Evolutionary conservation across 2,329 filamentous ascomycete species (phyloP).

Genomic region (Cladosporium sp.): DNA sequence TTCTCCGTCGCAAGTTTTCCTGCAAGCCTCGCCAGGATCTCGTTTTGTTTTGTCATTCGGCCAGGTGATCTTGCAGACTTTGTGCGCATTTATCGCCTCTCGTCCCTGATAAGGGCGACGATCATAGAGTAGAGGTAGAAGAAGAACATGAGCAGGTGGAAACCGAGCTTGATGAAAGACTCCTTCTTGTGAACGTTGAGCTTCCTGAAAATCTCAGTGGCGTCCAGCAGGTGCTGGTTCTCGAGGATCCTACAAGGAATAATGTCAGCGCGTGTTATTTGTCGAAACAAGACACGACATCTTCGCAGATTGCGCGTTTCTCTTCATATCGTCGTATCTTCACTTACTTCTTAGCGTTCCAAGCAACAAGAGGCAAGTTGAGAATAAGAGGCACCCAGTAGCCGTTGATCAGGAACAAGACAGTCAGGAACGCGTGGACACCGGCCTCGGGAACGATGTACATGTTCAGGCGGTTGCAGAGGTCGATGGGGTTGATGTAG

Average conservation of each 20-base stretch:
- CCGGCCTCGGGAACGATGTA: conserved; percentile 99
- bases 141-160: conserved; percentile 99
- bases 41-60: not conserved
- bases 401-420: conserved; percentile 95
- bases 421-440: conserved; percentile 92
- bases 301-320: not conserved
- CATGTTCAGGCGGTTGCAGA: conserved; percentile 99
- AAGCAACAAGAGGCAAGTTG: conserved; percentile 86
- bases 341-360: conserved; percentile 96
- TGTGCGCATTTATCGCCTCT: conserved; percentile 41
- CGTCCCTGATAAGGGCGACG: conserved; percentile 92
- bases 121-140: conserved; percentile 73
- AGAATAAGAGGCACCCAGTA: conserved; percentile 94
- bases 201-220: conserved; percentile 99
- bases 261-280: conserved; percentile 30
- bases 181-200: conserved; percentile 99
- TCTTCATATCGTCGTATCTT: not conserved
- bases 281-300: too few relatives aligned
- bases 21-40: too few relatives aligned
- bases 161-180: conserved; percentile 98
- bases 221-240: conserved; percentile 94
- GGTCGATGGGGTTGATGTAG: conserved; percentile 99
- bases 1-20: not conserved
- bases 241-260: conserved; percentile 71
- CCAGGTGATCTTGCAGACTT: not conserved